A percentile compares a stretch with the other conserved stretches of the same genome.
These are phyloP conservation scores for Verbena officinalis DNA, from an alignment of 257 asterid species.

Conservation along the genomic window DNA sequence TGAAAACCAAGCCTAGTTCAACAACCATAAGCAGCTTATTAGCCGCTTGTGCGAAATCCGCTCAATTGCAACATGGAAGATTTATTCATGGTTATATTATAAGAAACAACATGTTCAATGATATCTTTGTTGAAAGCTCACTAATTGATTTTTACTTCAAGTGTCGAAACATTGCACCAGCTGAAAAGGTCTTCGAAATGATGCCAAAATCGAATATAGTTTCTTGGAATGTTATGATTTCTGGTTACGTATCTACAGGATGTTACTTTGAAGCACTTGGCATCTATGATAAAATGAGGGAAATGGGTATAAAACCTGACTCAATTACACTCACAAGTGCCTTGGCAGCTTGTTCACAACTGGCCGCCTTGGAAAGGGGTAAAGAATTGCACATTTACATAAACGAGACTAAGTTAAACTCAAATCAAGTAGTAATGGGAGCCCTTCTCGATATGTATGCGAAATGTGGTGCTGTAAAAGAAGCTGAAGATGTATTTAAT, in stretches of 20 bases:
- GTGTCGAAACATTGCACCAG: slow-evolving; percentile 48
- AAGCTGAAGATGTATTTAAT: slow-evolving; percentile 59
- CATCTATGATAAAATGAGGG: slow-evolving; percentile 54
- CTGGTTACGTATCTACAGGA: slow-evolving; percentile 79
- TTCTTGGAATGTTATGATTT: slow-evolving; percentile 81
- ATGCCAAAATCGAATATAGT: slow-evolving; percentile 49
- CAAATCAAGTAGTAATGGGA: slow-evolving; percentile 68
- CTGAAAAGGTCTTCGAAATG: slow-evolving; percentile 46
- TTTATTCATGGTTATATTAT: slow-evolving; percentile 62
- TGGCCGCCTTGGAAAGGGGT: slow-evolving; percentile 68
- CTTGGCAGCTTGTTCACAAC: slow-evolving; percentile 73
- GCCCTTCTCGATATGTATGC: slow-evolving; percentile 88
- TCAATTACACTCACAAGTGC: slow-evolving; percentile 67
- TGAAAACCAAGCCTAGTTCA: slow-evolving; percentile 45
- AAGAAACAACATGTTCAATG: slow-evolving; percentile 41
- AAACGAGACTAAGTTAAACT: slow-evolving; percentile 38
- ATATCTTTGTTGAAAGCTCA: slow-evolving; percentile 52
- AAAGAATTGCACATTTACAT: slow-evolving; percentile 58
- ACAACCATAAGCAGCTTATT: slow-evolving; percentile 66
- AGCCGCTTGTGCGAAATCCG: slow-evolving; percentile 69
- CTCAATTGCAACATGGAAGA: slow-evolving; percentile 53
- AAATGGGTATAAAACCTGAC: slow-evolving; percentile 50
- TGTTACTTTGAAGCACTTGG: slow-evolving; percentile 66
- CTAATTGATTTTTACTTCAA: slow-evolving; percentile 74
- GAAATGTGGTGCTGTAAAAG: slow-evolving; percentile 73